phyloP scores from a whole-genome alignment of 305 asterid species.

The Vinca major region DNA sequence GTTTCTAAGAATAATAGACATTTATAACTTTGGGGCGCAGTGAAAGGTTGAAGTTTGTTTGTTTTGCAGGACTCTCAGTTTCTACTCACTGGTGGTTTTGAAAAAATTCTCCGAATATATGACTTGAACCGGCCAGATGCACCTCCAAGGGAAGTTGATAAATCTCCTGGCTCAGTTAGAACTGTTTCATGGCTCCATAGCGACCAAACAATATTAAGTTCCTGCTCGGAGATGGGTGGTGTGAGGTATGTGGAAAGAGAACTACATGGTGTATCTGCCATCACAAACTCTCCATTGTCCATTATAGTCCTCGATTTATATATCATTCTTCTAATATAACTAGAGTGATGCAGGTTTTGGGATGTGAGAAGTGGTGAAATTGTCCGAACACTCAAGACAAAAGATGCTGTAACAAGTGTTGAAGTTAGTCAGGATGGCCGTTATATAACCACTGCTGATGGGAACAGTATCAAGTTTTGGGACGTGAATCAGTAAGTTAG shows the following conservation, averaged over 20 bases:
- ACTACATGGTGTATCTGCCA: too few species aligned
- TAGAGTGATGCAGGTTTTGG: slow-evolving; percentile 54
- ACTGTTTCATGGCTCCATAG: slow-evolving; percentile 85
- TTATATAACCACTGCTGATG: slow-evolving; percentile 90
- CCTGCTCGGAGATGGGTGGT: slow-evolving; percentile 83
- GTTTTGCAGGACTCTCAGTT: slow-evolving; percentile 58
- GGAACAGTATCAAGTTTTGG: slow-evolving; percentile 83
- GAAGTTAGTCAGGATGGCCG: slow-evolving; percentile 98
- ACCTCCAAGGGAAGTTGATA: slow-evolving; percentile 79
- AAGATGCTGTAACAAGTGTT: slow-evolving; percentile 78
- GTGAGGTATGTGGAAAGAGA: slow-evolving; percentile 55
- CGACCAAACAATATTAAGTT: slow-evolving; percentile 83
- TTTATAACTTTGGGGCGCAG: neutral
- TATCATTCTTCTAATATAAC: neutral
- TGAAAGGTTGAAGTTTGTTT: slow-evolving; percentile 13
- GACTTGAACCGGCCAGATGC: slow-evolving; percentile 80
- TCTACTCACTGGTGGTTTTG: slow-evolving; percentile 84
- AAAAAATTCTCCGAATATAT: slow-evolving; percentile 66
- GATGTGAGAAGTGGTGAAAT: slow-evolving; percentile 84
- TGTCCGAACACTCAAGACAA: slow-evolving; percentile 80
- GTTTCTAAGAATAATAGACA: neutral
- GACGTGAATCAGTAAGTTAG: slow-evolving; percentile 85
- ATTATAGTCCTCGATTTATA: neutral
- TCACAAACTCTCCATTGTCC: neutral
- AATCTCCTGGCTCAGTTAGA: slow-evolving; percentile 83